Conservation (phyloP, 2,329 filamentous ascomycete species). For the Coniochaeta sp. region DNA sequence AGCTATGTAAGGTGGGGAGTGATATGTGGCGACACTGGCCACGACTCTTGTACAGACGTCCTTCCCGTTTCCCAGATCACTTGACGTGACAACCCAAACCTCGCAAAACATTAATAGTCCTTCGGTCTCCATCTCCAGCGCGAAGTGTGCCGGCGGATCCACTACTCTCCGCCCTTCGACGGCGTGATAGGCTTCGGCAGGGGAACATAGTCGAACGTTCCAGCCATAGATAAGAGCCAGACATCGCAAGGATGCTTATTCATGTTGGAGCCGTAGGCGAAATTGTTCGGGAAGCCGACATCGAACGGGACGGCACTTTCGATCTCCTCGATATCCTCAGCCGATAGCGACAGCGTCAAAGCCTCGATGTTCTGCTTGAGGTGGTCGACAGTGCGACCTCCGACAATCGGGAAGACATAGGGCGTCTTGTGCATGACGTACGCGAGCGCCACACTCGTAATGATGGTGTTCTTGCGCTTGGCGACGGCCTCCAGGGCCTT, state of each 20-base stretch:
- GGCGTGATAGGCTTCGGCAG: slow-evolving; percentile 33
- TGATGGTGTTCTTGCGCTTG: slow-evolving; percentile 29
- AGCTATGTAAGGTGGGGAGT: too few relatives aligned
- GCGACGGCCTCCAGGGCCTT: slow-evolving; percentile 42
- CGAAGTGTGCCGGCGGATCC: slow-evolving; percentile 14
- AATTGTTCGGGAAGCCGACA: slow-evolving; percentile 57
- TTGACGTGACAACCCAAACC: too few relatives aligned
- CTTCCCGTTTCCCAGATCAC: too few relatives aligned
- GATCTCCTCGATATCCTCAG: slow-evolving; percentile 58
- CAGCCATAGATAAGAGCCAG: slow-evolving; percentile 37
- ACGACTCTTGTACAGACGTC: too few relatives aligned
- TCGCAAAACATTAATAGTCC: slow-evolving; percentile 5
- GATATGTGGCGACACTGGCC: too few relatives aligned
- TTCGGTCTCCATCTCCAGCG: slow-evolving; percentile 7
- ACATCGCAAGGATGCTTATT: slow-evolving; percentile 31
- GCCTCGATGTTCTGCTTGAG: slow-evolving; percentile 64
- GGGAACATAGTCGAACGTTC: slow-evolving; percentile 42
- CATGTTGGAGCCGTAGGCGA: slow-evolving; percentile 38
- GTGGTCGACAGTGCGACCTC: slow-evolving; percentile 62
- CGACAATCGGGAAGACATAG: slow-evolving; percentile 67
- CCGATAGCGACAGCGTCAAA: slow-evolving; percentile 49
- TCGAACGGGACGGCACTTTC: slow-evolving; percentile 56
- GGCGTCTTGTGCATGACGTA: slow-evolving; percentile 67
- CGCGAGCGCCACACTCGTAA: slow-evolving; percentile 53
- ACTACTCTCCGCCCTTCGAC: slow-evolving; percentile 33